Evolutionary conservation across 2,329 filamentous ascomycete genomes (phyloP).

Genomic region (Paramyrothecium roridum): DNA sequence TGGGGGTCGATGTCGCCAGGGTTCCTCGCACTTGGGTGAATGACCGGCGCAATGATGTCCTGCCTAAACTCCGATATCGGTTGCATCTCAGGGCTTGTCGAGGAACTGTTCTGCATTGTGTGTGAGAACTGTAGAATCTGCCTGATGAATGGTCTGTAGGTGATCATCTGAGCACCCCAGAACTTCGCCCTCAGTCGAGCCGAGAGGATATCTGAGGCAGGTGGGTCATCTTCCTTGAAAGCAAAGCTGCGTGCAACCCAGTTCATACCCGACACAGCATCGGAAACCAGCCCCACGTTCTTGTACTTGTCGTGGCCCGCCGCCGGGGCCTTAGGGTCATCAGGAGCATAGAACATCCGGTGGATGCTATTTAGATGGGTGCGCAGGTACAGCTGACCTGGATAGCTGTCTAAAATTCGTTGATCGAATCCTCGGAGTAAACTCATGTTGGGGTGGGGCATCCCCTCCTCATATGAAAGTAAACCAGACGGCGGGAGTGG

Average conservation of each 20-base stretch:
- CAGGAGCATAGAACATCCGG: constrained; percentile 49
- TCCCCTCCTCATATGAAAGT: constrained; percentile 58
- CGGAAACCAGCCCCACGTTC: constrained; percentile 44
- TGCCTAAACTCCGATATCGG: constrained; percentile 30
- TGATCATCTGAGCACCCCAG: constrained; percentile 88
- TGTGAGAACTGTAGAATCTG: constrained; percentile 50
- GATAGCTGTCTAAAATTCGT: constrained; percentile 56
- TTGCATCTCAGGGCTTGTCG: constrained; percentile 25
- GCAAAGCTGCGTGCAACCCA: constrained; percentile 48
- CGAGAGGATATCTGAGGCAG: constrained; percentile 71
- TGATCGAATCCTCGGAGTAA: constrained; percentile 39
- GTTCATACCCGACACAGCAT: constrained; percentile 35
- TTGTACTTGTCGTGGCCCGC: constrained; percentile 34
- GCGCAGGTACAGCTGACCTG: constrained; percentile 61
- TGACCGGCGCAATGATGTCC: constrained; percentile 31
- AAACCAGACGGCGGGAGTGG: constrained; percentile 59
- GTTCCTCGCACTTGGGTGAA: constrained; percentile 32
- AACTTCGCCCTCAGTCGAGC: constrained; percentile 90
- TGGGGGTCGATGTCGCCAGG: constrained; percentile 38
- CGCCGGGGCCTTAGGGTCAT: constrained; percentile 25
- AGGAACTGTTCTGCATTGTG: constrained; percentile 29
- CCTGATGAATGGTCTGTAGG: constrained; percentile 72
- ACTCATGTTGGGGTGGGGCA: constrained; percentile 62
- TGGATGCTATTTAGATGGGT: constrained; percentile 65
- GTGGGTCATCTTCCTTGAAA: constrained; percentile 66